Conservation (phyloP, 2,329 filamentous ascomycete species). For the Leptoxyphium fumago region DNA sequence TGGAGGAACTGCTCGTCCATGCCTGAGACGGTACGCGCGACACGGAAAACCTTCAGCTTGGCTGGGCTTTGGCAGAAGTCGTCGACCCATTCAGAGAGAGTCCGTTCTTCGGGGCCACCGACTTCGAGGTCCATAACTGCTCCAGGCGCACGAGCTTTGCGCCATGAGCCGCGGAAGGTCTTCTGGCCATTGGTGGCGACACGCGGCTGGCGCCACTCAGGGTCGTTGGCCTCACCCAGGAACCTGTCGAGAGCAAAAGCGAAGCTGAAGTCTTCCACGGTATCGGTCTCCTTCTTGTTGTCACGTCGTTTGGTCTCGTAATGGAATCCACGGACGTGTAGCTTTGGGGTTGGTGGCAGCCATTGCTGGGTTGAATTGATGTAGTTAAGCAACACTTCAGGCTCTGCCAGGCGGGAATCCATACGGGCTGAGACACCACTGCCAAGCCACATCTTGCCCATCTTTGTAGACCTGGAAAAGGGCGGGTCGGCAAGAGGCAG, state of each 20-base stretch:
- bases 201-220: conserved; percentile 15
- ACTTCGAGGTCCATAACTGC: conserved; percentile 32
- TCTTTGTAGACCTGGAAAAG: background rate
- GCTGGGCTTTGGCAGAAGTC: conserved; percentile 46
- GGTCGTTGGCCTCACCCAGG: conserved; percentile 6
- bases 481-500: background rate
- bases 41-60: conserved; percentile 38
- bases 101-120: conserved; percentile 23
- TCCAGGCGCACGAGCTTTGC: conserved; percentile 37
- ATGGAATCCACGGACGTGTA: conserved; percentile 16
- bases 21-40: conserved; percentile 36
- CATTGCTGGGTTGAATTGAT: conserved; percentile 10
- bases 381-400: conserved; percentile 10
- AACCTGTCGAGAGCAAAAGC: conserved; percentile 9
- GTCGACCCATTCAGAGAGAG: conserved; percentile 50
- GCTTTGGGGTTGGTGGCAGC: conserved; percentile 9
- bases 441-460: background rate
- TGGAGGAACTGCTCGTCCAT: conserved; percentile 44
- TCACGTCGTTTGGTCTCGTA: conserved; percentile 9
- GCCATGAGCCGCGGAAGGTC: conserved; percentile 49
- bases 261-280: conserved; percentile 14
- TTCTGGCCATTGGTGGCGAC: conserved; percentile 45
- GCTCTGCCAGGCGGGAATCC: conserved; percentile 12
- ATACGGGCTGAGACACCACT: conserved; percentile 14
- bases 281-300: conserved; percentile 16